Conservation (phyloP, 176 grass and related monocot species). For the Oryza officinalis region DNA sequence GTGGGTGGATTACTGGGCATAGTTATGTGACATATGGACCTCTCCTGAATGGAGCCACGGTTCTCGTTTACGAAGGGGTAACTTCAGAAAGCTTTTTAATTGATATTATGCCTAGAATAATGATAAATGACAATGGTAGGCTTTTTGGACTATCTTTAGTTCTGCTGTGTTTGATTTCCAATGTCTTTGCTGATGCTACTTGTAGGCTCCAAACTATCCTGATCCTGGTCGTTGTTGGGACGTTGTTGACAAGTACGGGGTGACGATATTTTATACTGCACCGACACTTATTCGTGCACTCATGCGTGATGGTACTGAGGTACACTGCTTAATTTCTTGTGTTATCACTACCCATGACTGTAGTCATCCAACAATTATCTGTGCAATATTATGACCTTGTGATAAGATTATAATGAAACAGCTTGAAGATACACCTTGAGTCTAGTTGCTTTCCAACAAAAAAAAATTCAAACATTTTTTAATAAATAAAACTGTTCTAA, state of each 20-base stretch:
- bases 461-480: not conserved
- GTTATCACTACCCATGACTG: not conserved
- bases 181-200: conserved; percentile 27
- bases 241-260: conserved; percentile 92
- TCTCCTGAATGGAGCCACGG: conserved; percentile 87
- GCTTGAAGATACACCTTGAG: not conserved
- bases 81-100: conserved; percentile 22
- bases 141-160: not conserved
- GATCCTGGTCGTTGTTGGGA: conserved; percentile 90
- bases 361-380: not conserved
- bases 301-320: conserved; percentile 88
- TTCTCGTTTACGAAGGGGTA: conserved; percentile 98
- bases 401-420: not conserved
- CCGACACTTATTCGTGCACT: conserved; percentile 93
- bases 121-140: not conserved
- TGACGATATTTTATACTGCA: conserved; percentile 98
- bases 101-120: conserved; percentile 7
- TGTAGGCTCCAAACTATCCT: conserved; percentile 95
- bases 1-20: conserved; percentile 99
- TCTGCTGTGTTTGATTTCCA: not conserved
- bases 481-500: too few relatives aligned
- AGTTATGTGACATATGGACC: conserved; percentile 98
- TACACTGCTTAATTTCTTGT: conserved; percentile 28
- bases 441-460: not conserved
- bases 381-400: not conserved